Evolutionary conservation across 148 eudicot genomes (phyloP).

Genomic region (Bassia scoparia): DNA sequence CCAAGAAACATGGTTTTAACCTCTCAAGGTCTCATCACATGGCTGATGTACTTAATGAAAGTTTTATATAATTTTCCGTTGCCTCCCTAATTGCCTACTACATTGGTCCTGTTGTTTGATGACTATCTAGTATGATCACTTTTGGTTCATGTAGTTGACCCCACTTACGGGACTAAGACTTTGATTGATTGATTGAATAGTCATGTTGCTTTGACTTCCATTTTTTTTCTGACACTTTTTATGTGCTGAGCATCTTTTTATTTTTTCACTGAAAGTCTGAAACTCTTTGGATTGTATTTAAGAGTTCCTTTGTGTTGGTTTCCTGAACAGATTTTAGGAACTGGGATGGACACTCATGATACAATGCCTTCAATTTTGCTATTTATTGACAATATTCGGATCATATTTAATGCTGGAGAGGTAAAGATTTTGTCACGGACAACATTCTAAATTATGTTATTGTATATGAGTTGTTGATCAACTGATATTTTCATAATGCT

Average conservation of each 20-base stretch:
- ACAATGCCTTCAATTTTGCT: constrained; percentile 72
- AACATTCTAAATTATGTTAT: background rate
- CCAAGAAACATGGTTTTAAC: too few relatives aligned
- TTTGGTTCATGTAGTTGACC: too few relatives aligned
- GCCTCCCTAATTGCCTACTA: background rate
- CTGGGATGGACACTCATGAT: constrained; percentile 89
- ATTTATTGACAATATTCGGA: constrained; percentile 71
- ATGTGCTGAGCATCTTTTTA: too few relatives aligned
- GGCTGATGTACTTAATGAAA: too few relatives aligned
- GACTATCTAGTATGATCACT: too few relatives aligned
- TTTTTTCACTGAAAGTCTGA: background rate
- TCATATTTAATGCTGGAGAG: constrained; percentile 86
- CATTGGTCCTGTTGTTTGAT: too few relatives aligned
- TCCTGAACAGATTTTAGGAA: constrained; percentile 59
- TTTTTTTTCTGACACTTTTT: background rate
- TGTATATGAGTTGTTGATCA: background rate
- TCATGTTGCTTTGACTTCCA: background rate
- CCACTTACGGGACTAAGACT: too few relatives aligned
- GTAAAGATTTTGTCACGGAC: constrained; percentile 28
- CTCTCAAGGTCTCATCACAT: too few relatives aligned
- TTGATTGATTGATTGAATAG: background rate
- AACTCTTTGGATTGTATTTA: background rate
- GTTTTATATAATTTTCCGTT: background rate
- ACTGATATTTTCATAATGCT: background rate
- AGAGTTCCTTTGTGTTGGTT: background rate